A percentile compares a stretch with the other conserved stretches of the same genome.
phyloP scores from a whole-genome alignment of 306 rosid species.

The Cajanus cajan region DNA sequence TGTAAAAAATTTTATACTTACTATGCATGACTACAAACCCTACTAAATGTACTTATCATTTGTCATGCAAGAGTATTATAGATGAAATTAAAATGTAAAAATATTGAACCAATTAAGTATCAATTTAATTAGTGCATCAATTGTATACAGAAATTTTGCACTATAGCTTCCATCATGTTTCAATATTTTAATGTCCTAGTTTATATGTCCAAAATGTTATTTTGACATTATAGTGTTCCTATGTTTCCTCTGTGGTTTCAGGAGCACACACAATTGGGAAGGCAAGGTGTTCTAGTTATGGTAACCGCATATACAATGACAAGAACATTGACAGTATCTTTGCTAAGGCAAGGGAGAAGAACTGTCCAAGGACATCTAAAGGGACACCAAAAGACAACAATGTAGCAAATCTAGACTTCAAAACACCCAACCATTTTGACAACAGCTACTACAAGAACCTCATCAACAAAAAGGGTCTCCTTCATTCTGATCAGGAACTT shows the following conservation, averaged over 20 bases:
- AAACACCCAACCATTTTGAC: conserved; percentile 58
- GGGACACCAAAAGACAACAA: conserved; percentile 58
- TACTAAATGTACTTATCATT: not conserved
- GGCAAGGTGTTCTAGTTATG: conserved; percentile 56
- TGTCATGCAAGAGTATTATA: not conserved
- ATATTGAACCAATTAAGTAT: not conserved
- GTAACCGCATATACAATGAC: conserved; percentile 48
- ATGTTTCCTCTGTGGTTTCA: conserved; percentile 15
- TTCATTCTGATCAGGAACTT: conserved; percentile 76
- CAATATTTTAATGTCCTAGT: not conserved
- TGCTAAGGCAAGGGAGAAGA: conserved; percentile 45
- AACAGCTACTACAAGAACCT: conserved; percentile 66
- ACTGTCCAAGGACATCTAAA: conserved; percentile 41
- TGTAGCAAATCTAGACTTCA: conserved; percentile 53
- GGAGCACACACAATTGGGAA: conserved; percentile 89
- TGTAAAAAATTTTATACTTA: no score
- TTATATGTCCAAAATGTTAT: not conserved
- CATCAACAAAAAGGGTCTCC: conserved; percentile 61
- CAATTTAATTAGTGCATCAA: not conserved
- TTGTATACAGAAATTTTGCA: not conserved
- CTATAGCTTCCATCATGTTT: not conserved
- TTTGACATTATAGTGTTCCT: not conserved
- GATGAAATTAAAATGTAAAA: not conserved
- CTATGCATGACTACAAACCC: no score
- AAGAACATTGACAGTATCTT: conserved; percentile 49